Evolutionary conservation across 176 grass and related monocot genomes (phyloP), one percentile per base, ranked within the genome.

Genomic region (Aegilops speltoides): DNA sequence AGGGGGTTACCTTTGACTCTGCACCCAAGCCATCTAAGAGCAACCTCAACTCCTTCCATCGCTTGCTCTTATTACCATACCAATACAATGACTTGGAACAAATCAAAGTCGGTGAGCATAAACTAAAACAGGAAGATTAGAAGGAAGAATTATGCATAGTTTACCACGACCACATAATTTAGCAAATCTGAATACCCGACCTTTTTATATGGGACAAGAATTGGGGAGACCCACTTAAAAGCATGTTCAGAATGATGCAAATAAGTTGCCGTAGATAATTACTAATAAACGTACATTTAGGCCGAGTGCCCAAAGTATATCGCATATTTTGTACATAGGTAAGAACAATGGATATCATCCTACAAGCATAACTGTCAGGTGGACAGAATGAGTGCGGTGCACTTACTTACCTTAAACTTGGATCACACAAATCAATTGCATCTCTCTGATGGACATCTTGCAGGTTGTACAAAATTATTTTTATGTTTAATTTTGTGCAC

Each of bases 341-440:
- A 72, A 32, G 19, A 63, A 15, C 28, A 32, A 10, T 12, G 16
- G 6, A 75, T 12, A 84, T 84, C 59, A 75, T 20, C 36, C 64
- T 7, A 81, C 15, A 31, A 3, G 67, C 67, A 80, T 78, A 46
- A 28, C 6, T 1, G 19, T 36, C 9, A 37, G 6, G 10, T 66
- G 48, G 54, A 46, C 14, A 74, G 1, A 31, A 59, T 80, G n/a
- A 70, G 29, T 56, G 65, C 52, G 48, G 48, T 41, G 1, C 19
- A 90, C 32, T 34, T 52, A 73, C 76, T 91, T 93, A 91, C 95
- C 70, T 90, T 90, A 86, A 97, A 93, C 46, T 90, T 79, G 93
- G 84, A 75, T 97, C 92, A 93, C 91, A 97, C 84, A 94, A 80
- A 88, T 97, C 86, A 22, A 97, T 84, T 16, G 90, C 90, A 13